phyloP scores from a whole-genome alignment of 2,329 filamentous ascomycete genomes.

The Tolypocladium tundrense region DNA sequence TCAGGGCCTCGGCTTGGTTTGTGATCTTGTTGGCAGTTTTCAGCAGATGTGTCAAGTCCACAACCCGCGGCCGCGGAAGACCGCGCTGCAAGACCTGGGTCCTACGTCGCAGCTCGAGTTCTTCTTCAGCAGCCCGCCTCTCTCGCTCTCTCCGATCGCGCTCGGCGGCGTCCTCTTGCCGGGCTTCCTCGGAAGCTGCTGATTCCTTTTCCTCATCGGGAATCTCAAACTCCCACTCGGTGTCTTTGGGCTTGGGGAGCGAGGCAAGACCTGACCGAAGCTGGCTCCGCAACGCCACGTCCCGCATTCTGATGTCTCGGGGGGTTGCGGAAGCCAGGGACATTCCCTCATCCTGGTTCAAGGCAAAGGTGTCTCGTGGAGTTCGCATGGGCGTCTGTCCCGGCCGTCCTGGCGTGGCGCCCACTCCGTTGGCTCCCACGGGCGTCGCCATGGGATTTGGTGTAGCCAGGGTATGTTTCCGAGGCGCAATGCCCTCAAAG shows the following conservation, averaged over 20 bases:
- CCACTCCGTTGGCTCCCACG: conserved; percentile 55
- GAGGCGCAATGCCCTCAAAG: conserved; percentile 74
- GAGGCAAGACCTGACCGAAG: conserved; percentile 66
- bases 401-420: conserved; percentile 56
- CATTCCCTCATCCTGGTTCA: conserved; percentile 65
- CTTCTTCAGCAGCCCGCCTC: conserved; percentile 60
- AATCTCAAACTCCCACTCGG: conserved; percentile 86
- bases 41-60: conserved; percentile 63
- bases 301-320: conserved; percentile 60
- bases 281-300: conserved; percentile 57
- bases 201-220: conserved; percentile 70
- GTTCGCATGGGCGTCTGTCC: conserved; percentile 81
- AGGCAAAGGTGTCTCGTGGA: conserved; percentile 74
- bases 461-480: conserved; percentile 73
- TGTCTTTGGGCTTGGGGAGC: conserved; percentile 85
- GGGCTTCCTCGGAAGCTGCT: conserved; percentile 30
- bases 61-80: conserved; percentile 63
- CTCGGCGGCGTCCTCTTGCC: conserved; percentile 54
- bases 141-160: conserved; percentile 70
- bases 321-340: conserved; percentile 65
- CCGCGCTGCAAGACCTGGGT: conserved; percentile 85
- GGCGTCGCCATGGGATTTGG: conserved; percentile 95
- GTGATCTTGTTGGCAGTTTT: conserved; percentile 48
- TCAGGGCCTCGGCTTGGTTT: conserved; percentile 56
- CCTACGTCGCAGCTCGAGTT: conserved; percentile 69